Evolutionary conservation across 805 yeast species (phyloP).

Genomic region (Metschnikowia sp.): DNA sequence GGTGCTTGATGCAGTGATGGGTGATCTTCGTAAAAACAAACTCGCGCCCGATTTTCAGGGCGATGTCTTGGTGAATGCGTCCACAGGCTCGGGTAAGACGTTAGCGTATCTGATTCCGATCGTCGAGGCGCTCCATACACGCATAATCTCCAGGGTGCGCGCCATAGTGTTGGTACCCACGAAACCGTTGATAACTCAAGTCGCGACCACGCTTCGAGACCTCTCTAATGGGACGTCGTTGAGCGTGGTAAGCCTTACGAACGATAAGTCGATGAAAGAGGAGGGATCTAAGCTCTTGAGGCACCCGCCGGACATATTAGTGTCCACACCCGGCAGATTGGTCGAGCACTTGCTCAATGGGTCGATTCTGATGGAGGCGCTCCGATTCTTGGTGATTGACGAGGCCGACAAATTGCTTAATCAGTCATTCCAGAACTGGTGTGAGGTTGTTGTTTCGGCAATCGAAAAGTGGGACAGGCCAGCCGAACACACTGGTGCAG

Average conservation of each 20-base stretch:
- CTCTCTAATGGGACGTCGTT: conserved; percentile 67
- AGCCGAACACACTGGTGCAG: conserved; percentile 22
- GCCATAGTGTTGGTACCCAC: conserved; percentile 88
- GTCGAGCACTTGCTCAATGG: conserved; percentile 63
- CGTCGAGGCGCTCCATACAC: conserved; percentile 57
- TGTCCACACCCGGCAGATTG: conserved; percentile 76
- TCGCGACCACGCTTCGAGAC: conserved; percentile 56
- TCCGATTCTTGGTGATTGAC: conserved; percentile 68
- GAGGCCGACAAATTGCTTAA: conserved; percentile 81
- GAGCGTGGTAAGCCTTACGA: conserved; percentile 57
- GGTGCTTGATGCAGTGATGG: conserved; percentile 53
- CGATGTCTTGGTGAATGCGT: conserved; percentile 84
- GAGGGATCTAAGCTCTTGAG: conserved; percentile 52
- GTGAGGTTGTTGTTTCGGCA: conserved; percentile 48
- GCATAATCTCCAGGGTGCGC: conserved; percentile 69
- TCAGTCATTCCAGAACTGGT: conserved; percentile 94
- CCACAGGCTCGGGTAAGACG: conserved; percentile 96
- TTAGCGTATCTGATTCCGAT: conserved; percentile 85
- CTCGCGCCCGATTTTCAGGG: conserved; percentile 56
- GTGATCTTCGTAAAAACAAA: conserved; percentile 38
- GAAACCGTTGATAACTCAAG: conserved; percentile 81
- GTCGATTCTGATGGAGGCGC: conserved; percentile 45
- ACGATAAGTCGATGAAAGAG: conserved; percentile 51
- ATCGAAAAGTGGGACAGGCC: conserved; percentile 21
- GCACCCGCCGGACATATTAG: conserved; percentile 60